Base-by-base conservation (phyloP, 768 basidiomycete species). In the Suillus brevipes region DNA sequence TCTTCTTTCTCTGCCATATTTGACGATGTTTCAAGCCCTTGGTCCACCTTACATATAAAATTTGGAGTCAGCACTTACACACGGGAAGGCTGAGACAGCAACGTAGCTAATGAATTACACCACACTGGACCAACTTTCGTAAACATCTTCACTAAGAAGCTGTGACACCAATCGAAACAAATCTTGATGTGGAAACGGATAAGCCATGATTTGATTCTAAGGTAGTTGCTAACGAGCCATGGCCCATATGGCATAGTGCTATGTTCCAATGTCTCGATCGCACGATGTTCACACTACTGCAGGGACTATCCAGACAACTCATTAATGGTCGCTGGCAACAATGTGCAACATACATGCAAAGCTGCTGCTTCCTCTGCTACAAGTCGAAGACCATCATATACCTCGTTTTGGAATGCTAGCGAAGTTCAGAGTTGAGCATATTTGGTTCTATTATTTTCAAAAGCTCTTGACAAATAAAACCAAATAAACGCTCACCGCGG, bases 41-140 rank as follows among this genome's bases (percentile, higher is more conserved):
- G 75, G 75, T n/a, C 77, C 75, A 18, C 75, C 75, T 37, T 76
- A 76, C 60, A 74, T 78, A 62, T 76, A 67, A 61, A 64, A 20
- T 34, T 42, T 45, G 43, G 16, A n/a, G 13, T 40, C 12, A 34
- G 62, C 9, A 20, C 25, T 36, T n/a, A 12, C 10, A 31, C 31
- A 12, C 12, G 25, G 16, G 16, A 25, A 28, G 23, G 49, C 16
- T 34, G 18, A 31, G 16, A 13, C 25, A 38, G 18, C 5, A 20
- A 36, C 25, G 60, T 61, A 62, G 31, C 31, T 53, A 28, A 50
- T 18, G 18, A 16, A 16, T 36, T 36, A 60, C 3, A 61, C 6
- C 36, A 34, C 37, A 28, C 37, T 20, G 13, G 34, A 31, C 3
- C 53, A 52, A 7, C 50, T 52, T 52, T 52, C 50, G 7, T 28